phyloP scores from a whole-genome alignment of 768 basidiomycete species.

The Trichaptum fuscoviolaceum region DNA sequence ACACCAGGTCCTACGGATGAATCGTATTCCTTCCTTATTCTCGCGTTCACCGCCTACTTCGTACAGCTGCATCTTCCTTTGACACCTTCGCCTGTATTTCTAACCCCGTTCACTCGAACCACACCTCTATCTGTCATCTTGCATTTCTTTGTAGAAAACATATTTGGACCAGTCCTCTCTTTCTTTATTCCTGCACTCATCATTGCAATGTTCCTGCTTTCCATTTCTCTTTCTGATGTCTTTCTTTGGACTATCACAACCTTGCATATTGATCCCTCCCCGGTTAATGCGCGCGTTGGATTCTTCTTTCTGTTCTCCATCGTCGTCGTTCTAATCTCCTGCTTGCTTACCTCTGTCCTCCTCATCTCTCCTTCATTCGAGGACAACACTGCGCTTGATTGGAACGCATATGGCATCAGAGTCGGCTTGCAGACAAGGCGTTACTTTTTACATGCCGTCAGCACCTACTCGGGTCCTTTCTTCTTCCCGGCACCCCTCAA shows the following conservation, averaged over 20 bases:
- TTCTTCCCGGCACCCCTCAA: constrained; percentile 51
- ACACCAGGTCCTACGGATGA: constrained; percentile 35
- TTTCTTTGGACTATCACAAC: constrained; percentile 14
- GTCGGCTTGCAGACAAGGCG: constrained; percentile 42
- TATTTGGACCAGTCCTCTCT: constrained; percentile 33
- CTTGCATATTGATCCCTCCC: constrained; percentile 24
- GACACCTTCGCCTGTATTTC: constrained; percentile 39
- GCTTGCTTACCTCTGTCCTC: constrained; percentile 30
- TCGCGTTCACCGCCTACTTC: constrained; percentile 36
- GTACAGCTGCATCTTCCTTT: constrained; percentile 42
- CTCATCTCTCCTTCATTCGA: constrained; percentile 19
- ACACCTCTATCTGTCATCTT: constrained; percentile 44
- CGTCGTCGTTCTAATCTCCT: constrained; percentile 29
- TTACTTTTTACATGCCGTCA: constrained; percentile 31
- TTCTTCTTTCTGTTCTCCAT: constrained; percentile 35
- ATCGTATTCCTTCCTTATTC: constrained; percentile 37
- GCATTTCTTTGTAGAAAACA: constrained; percentile 29
- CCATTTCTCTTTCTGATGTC: constrained; percentile 40
- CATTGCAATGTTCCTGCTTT: constrained; percentile 39
- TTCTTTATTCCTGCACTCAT: constrained; percentile 49
- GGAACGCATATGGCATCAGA: constrained; percentile 44
- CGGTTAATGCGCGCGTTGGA: constrained; percentile 42
- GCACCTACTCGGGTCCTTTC: constrained; percentile 31
- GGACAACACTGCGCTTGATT: constrained; percentile 20
- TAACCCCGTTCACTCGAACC: constrained; percentile 32